phyloP scores from a whole-genome alignment of 768 basidiomycete species.

The Serendipita indica region DNA sequence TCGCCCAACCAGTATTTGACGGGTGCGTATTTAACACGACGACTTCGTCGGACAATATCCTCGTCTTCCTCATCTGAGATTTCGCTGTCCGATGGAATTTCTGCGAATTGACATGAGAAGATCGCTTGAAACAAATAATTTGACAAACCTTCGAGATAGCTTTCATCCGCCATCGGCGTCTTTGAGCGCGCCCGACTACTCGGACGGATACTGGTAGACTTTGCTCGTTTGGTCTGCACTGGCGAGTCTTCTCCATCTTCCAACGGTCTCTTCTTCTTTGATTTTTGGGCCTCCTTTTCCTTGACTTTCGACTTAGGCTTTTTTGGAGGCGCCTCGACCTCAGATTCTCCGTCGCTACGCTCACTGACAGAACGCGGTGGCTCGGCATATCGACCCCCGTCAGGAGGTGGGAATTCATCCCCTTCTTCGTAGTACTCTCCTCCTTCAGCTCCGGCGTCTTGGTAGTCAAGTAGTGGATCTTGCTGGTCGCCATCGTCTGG shows the following conservation, averaged over 20 bases:
- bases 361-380: neutral
- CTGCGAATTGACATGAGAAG: conserved; percentile 14
- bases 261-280: conserved; percentile 18
- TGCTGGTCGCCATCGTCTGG: neutral
- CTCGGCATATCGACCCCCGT: neutral
- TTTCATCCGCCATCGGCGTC: neutral
- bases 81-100: conserved; percentile 10
- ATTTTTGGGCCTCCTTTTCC: conserved; percentile 16
- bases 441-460: no score
- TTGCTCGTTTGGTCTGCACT: conserved; percentile 26
- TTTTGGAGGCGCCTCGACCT: neutral
- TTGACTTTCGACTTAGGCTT: conserved; percentile 11
- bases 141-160: conserved; percentile 2
- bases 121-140: neutral
- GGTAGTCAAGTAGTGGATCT: neutral
- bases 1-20: conserved; percentile 92
- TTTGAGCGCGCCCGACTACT: neutral
- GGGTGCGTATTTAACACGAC: conserved; percentile 52
- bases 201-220: neutral
- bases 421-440: neutral
- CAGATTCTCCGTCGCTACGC: neutral
- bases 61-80: conserved; percentile 21
- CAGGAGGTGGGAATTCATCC: neutral
- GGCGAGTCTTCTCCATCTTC: conserved; percentile 21
- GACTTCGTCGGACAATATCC: conserved; percentile 51